These are phyloP conservation scores for Mucor saturninus DNA, from an alignment of 371 early-diverging fungal species.

Conservation along the genomic window DNA sequence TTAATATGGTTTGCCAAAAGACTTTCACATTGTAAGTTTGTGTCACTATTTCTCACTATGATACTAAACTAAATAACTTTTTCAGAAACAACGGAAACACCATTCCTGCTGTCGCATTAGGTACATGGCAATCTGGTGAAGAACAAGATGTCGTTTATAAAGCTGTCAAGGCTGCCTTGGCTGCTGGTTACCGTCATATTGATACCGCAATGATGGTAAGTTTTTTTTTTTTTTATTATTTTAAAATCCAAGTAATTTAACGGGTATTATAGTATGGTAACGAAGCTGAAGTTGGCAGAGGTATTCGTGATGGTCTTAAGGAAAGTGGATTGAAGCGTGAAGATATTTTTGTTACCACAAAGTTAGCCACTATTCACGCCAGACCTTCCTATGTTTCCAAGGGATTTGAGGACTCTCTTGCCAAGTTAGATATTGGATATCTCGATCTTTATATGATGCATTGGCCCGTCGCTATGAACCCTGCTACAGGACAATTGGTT, in stretches of 20 bases:
- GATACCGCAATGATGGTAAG: conserved; percentile 65
- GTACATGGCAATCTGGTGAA: conserved; percentile 58
- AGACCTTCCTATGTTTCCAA: conserved; percentile 52
- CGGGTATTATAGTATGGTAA: conserved; percentile 58
- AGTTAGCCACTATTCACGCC: conserved; percentile 73
- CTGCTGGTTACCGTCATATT: conserved; percentile 53
- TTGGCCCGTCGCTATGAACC: conserved; percentile 52
- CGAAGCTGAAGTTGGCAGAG: conserved; percentile 72
- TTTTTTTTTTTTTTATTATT: not conserved
- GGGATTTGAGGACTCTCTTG: conserved; percentile 56
- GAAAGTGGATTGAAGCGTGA: conserved; percentile 58
- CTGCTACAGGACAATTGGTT: conserved; percentile 33
- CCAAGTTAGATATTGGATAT: conserved; percentile 62
- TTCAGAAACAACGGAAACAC: conserved; percentile 48
- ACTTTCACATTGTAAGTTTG: conserved; percentile 23
- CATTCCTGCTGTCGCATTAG: conserved; percentile 55
- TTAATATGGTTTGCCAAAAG: conserved; percentile 34
- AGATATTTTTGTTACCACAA: conserved; percentile 89
- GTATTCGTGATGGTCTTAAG: conserved; percentile 57
- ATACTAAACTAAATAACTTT: not conserved
- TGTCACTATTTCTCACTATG: not conserved
- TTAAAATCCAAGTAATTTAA: not conserved
- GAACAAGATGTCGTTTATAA: conserved; percentile 42
- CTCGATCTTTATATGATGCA: conserved; percentile 73
- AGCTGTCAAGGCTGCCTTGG: conserved; percentile 46